Base-by-base conservation (phyloP, 179 eudicot genomes). In the Silene vulgaris region DNA sequence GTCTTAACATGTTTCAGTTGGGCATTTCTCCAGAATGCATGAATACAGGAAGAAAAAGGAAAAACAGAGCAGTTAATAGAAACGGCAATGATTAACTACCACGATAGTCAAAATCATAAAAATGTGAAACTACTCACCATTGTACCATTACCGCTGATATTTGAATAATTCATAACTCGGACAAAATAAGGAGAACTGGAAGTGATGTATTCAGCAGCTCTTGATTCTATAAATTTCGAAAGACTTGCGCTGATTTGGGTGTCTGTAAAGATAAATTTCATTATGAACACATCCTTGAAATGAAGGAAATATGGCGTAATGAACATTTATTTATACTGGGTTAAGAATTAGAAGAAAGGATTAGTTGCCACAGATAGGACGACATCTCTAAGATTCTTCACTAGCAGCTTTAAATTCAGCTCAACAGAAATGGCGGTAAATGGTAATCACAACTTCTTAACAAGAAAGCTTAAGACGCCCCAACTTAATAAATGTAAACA, bases 141-240 rank as follows among this genome's bases (percentile, higher is more conserved):
- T 14, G 96, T 92, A 78, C 88, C 88, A 40, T 87, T 89, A 70
- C 91, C 90, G 71, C 81, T 84, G 72, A 92, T 78, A 80, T 90
- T 90, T 79, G 91, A 92, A 74, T 82, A 76, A 72, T 82, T 90
- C 97, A 94, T 90, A 71, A 89, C 89, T 80, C 87, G 85, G 8
- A 83, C 83, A 82, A 94, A 94, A 77, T 84, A 85, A 45, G 98
- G 97, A 69, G 84, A 90, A 69, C 45, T 66, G 9, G 98, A 94
- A 57, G 87, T 80, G 80, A 92, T 88, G 71, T 93, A 80, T 62
- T 78, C 86, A 77, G 90, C 96, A 69, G 86, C 82, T 76, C 81
- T 87, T 78, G 88, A 87, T 68, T 96, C 97, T 71, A 90, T 85
- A 70, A 87, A 79, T 69, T 92, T 85, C 59, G 94, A 86, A 69